phyloP scores from a whole-genome alignment of 1,284 basidiomycete genomes.

The Sanghuangporus baumii region DNA sequence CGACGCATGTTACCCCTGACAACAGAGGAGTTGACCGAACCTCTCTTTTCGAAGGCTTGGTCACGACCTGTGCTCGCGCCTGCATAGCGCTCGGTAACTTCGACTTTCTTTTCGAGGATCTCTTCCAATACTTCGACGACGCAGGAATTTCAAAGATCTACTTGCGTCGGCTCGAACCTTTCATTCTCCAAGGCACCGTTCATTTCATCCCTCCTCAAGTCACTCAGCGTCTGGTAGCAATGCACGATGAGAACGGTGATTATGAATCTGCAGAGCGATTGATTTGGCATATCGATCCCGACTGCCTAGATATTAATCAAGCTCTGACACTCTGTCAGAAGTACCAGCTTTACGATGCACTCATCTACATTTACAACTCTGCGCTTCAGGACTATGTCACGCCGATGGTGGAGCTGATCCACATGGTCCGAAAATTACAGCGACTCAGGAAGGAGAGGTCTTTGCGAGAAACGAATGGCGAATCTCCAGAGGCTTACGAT shows the following conservation, averaged over 20 bases:
- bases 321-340: slow-evolving; percentile 81
- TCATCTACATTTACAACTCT: slow-evolving; percentile 90
- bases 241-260: slow-evolving; percentile 70
- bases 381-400: slow-evolving; percentile 87
- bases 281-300: slow-evolving; percentile 95
- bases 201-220: slow-evolving; percentile 79
- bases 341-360: slow-evolving; percentile 85
- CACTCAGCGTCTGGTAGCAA: slow-evolving; percentile 77
- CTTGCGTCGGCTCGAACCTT: slow-evolving; percentile 77
- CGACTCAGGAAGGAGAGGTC: slow-evolving; percentile 40
- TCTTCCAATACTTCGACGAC: slow-evolving; percentile 87
- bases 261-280: slow-evolving; percentile 81
- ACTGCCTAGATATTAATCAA: slow-evolving; percentile 91
- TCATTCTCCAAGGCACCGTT: slow-evolving; percentile 75
- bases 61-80: slow-evolving; percentile 76
- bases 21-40: slow-evolving; percentile 92
- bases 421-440: slow-evolving; percentile 67
- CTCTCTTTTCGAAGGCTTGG: slow-evolving; percentile 83
- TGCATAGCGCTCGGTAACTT: slow-evolving; percentile 78
- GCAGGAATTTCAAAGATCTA: slow-evolving; percentile 87
- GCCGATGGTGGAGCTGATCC: slow-evolving; percentile 82
- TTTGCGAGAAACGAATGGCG: slow-evolving; percentile 14
- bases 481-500: slow-evolving; percentile 27
- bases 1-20: slow-evolving; percentile 76
- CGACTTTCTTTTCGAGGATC: slow-evolving; percentile 87